Evolutionary conservation across 1,139 yeast species (phyloP), one percentile per base, ranked within the genome.

Genomic region (Candida smagusa): DNA sequence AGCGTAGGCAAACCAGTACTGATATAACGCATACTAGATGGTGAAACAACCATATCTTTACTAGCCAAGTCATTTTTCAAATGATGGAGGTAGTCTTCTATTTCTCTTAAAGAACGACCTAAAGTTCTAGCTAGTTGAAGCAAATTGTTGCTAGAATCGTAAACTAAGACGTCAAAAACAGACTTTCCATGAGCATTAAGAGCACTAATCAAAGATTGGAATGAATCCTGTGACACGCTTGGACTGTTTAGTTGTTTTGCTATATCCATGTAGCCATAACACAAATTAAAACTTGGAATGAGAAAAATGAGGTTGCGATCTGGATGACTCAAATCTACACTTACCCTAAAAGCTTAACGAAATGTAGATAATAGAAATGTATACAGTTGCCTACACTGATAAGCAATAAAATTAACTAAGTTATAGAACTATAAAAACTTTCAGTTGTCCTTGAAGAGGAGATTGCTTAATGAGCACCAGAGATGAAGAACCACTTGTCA

Each of bases 401-500:
- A 16, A 16, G 19, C 19, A 16, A 16, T 16, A 16, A n/a, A 16
- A 16, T 16, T 16, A 16, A 16, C 19, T 16, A 16, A 16, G 19
- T 16, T 16, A 16, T 16, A 16, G 3, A 16, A 16, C 19, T 16
- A 16, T 16, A 5, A 16, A 16, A 16, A 16, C 19, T 16, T 16
- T 3, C 19, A 16, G 19, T 16, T 16, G 19, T 16, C 19, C 19
- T 16, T 16, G 5, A 16, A 16, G 19, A 16, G 19, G 19, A 16
- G 19, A 16, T 16, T 6, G 35, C 27, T 56, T 65, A 71, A 52
- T 71, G 76, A 47, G 76, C 84, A 68, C 97, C 97, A 48, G 97
- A 87, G 65, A 92, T 92, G 80, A 81, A 92, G 79, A 92, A 92
- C 98, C 98, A 92, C 76, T 92, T 92, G 79, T 92, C 97, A 62